A percentile compares a stretch with the other conserved stretches of the same genome.
These are phyloP conservation scores for Penicillium egyptiacum DNA, from an alignment of 495 filamentous ascomycete genomes.

Conservation along the genomic window DNA sequence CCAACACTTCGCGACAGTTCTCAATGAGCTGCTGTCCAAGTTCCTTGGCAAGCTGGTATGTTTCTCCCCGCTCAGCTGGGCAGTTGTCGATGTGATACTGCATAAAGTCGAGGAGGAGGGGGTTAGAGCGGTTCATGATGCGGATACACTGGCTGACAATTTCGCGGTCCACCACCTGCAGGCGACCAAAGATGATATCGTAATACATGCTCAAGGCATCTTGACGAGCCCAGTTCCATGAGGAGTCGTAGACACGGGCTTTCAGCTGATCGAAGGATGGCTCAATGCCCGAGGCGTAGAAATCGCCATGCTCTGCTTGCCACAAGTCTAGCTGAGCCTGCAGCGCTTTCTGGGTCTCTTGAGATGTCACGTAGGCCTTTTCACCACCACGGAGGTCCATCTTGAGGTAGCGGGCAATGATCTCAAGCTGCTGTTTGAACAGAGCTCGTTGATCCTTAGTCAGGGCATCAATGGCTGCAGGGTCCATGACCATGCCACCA, in stretches of 20 bases:
- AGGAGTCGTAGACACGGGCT: slow-evolving; percentile 94
- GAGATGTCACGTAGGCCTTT: slow-evolving; percentile 81
- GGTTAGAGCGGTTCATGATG: slow-evolving; percentile 99
- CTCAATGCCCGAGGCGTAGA: slow-evolving; percentile 93
- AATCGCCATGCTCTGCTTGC: slow-evolving; percentile 92
- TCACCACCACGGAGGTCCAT: slow-evolving; percentile 94
- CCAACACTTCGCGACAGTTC: slow-evolving; percentile 92
- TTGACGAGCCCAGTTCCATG: slow-evolving; percentile 99
- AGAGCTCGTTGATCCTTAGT: slow-evolving; percentile 93
- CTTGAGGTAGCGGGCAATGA: slow-evolving; percentile 93
- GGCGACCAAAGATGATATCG: slow-evolving; percentile 96
- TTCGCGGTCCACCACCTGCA: slow-evolving; percentile 91
- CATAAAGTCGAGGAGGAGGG: slow-evolving; percentile 95
- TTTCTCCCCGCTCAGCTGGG: slow-evolving; percentile 93
- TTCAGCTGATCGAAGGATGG: slow-evolving; percentile 91
- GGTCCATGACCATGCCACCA: slow-evolving; percentile 97
- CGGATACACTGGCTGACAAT: slow-evolving; percentile 98
- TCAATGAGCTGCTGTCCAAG: slow-evolving; percentile 94
- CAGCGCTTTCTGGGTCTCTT: slow-evolving; percentile 79
- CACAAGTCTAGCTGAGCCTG: slow-evolving; percentile 93
- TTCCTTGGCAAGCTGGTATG: slow-evolving; percentile 93
- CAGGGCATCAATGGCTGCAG: slow-evolving; percentile 91
- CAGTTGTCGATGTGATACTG: slow-evolving; percentile 99
- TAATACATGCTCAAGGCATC: slow-evolving; percentile 98
- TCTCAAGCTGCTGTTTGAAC: slow-evolving; percentile 96